These are phyloP conservation scores for Furcasterigmium furcatum DNA, from an alignment of 2,329 filamentous ascomycete species.

Conservation along the genomic window DNA sequence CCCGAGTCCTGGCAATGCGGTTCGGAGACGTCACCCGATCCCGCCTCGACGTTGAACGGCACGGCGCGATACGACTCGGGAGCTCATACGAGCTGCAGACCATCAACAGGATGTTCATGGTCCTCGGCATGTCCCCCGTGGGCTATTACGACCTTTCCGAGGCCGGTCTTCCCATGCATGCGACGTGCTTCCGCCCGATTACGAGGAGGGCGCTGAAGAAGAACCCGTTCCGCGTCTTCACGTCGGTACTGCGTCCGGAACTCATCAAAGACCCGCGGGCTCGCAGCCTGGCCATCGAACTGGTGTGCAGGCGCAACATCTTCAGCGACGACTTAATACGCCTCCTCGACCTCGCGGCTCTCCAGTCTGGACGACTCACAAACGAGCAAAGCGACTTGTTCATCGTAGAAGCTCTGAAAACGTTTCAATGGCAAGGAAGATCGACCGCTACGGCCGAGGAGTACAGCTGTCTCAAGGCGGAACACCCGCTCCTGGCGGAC, in stretches of 20 bases:
- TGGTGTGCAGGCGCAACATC: conserved; percentile 32
- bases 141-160: conserved; percentile 48
- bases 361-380: conserved; percentile 19
- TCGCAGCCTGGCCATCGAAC: conserved; percentile 21
- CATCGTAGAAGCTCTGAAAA: conserved; percentile 37
- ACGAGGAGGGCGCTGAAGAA: conserved; percentile 24
- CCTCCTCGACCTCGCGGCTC: conserved; percentile 30
- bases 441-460: conserved; percentile 33
- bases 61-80: conserved; percentile 46
- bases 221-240: conserved; percentile 40
- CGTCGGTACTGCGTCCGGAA: conserved; percentile 32
- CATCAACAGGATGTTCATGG: conserved; percentile 37
- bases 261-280: conserved; percentile 27
- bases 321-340: conserved; percentile 33
- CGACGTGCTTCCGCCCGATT: conserved; percentile 45
- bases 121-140: conserved; percentile 44
- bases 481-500: conserved; percentile 45
- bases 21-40: conserved; percentile 11
- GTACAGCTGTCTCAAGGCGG: conserved; percentile 34
- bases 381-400: conserved; percentile 27
- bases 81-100: conserved; percentile 36
- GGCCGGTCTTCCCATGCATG: conserved; percentile 45
- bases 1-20: conserved; percentile 12
- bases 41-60: conserved; percentile 22
- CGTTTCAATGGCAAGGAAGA: conserved; percentile 41